A percentile compares a stretch with the other conserved stretches of the same genome.
These are phyloP conservation scores for Ustilago curta DNA, from an alignment of 1,284 basidiomycete genomes.

Conservation along the genomic window DNA sequence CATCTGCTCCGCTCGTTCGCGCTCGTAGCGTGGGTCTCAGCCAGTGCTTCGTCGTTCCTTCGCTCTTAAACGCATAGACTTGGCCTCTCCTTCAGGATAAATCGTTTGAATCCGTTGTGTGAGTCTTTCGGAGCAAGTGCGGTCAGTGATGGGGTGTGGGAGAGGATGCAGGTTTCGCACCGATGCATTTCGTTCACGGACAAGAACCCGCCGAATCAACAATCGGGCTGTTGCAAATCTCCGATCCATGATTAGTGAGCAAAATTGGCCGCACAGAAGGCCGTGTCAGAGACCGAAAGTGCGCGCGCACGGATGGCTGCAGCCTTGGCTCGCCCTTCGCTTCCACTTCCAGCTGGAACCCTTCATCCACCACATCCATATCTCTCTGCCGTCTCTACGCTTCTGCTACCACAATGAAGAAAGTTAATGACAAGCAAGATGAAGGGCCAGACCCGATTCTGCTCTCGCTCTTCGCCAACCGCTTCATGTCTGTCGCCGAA, in stretches of 20 bases:
- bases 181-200: background rate
- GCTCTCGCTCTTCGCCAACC: conserved; percentile 87
- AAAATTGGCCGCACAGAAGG: conserved; percentile 27
- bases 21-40: background rate
- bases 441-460: conserved; percentile 81
- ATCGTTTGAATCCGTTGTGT: background rate
- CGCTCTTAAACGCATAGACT: background rate
- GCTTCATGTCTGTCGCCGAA: conserved; percentile 91
- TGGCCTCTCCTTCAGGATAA: background rate
- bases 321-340: background rate
- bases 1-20: background rate
- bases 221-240: too few species aligned
- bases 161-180: background rate
- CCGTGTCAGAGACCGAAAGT: conserved; percentile 21
- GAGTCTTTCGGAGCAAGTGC: background rate
- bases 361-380: background rate
- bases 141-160: background rate
- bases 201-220: background rate
- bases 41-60: conserved; percentile 3
- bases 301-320: conserved; percentile 5
- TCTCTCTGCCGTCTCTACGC: background rate
- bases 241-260: conserved; percentile 1
- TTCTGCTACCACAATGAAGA: conserved; percentile 10
- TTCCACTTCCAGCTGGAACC: background rate
- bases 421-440: conserved; percentile 13